A percentile compares a stretch with the other conserved stretches of the same genome.
These are phyloP conservation scores for Calonectria pauciramosa DNA, from an alignment of 2,329 filamentous ascomycete species.

Conservation along the genomic window DNA sequence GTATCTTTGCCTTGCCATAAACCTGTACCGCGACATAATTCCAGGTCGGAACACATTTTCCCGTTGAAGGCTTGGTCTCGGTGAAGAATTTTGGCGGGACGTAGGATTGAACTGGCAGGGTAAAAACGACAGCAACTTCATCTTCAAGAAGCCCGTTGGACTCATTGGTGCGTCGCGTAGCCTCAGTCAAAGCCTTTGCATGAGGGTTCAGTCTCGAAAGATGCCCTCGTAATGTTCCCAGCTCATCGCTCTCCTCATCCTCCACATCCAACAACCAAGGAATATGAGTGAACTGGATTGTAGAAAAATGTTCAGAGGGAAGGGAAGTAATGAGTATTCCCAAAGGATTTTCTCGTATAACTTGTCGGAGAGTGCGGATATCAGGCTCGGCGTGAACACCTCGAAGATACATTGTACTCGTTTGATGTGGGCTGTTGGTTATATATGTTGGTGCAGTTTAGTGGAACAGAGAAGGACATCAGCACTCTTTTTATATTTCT, in stretches of 20 bases:
- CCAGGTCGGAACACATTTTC: slow-evolving; percentile 79
- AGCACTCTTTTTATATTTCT: no score
- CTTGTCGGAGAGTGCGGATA: slow-evolving; percentile 63
- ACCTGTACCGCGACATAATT: slow-evolving; percentile 76
- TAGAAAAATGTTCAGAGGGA: slow-evolving; percentile 58
- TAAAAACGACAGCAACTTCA: slow-evolving; percentile 76
- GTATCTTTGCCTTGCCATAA: slow-evolving; percentile 70
- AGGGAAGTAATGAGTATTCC: slow-evolving; percentile 75
- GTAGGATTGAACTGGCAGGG: slow-evolving; percentile 69
- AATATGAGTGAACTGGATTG: slow-evolving; percentile 72
- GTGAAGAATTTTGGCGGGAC: slow-evolving; percentile 78
- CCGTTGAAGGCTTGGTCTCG: slow-evolving; percentile 73
- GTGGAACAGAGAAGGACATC: background rate
- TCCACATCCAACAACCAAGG: slow-evolving; percentile 69
- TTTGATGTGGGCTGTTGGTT: background rate
- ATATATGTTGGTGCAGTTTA: background rate
- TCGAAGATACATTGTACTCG: slow-evolving; percentile 67
- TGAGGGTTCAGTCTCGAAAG: slow-evolving; percentile 76
- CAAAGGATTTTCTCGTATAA: slow-evolving; percentile 72
- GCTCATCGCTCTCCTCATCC: slow-evolving; percentile 55
- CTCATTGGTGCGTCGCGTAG: slow-evolving; percentile 24
- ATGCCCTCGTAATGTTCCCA: slow-evolving; percentile 68
- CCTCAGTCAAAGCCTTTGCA: slow-evolving; percentile 70
- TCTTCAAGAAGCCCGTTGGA: slow-evolving; percentile 52
- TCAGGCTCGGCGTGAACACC: slow-evolving; percentile 65